Evolutionary conservation across 257 asterid species (phyloP), one percentile per base, ranked within the genome.

Genomic region (Solanum peruvianum): DNA sequence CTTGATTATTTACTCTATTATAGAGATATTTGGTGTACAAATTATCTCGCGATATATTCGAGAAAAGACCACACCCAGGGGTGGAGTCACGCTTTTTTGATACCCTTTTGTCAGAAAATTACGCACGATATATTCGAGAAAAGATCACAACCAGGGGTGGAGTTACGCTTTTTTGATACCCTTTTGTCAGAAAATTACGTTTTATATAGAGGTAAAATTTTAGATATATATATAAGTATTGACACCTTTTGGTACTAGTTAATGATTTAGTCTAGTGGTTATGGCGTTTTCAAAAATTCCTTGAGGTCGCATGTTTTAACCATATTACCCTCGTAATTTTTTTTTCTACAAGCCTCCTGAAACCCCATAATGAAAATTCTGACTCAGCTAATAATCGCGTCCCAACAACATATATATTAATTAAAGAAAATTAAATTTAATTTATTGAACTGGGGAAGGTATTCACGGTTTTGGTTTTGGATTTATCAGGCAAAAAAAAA

Each of bases 401-500:
- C 62, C 62, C 44, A 41, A 41, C 12, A 52, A 6, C 4, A 18
- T 56, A 56, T 18, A 52, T 56, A 56, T 56, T 56, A 18, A 10
- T 56, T 18, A 56, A 56, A 58, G 56, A n/a, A 41, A 75, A 44
- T 1, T 6, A 0, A 41, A 21, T 77, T 77, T 44, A 77, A 25
- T n/a, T 25, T 25, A 76, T 44, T 77, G n/a, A 27, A 9, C 49
- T 44, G 41, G 29, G 29, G 29, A 80, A 80, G 42, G 20, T 71
- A 49, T 44, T 77, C 31, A 87, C 73, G 73, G 83, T 75, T 76
- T 20, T 72, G 85, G 91, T 90, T 90, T 83, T 67, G 89, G 87
- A 88, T 87, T 87, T 90, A 87, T 88, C 69, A 88, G 91, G 91
- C 92, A 88, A 67, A 87, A 37, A 37, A 35, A 37, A 37, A 66